Conservation (phyloP, 257 asterid genomes). For the Solanum verrucosum region DNA sequence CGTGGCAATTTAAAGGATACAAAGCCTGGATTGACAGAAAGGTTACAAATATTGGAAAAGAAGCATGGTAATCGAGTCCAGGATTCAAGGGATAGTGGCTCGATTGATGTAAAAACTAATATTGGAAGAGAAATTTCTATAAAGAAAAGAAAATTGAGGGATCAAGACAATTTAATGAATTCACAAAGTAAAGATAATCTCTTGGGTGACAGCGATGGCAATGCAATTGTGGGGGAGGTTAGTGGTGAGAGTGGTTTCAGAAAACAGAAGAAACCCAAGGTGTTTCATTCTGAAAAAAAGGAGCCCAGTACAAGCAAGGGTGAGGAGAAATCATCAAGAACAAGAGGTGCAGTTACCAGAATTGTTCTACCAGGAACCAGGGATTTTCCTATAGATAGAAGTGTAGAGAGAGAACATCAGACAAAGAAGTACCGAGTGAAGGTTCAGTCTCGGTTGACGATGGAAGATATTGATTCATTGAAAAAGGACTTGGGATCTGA, state of each 20-base stretch:
- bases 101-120: slow-evolving; percentile 14
- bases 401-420: slow-evolving; percentile 32
- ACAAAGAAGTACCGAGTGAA: slow-evolving; percentile 26
- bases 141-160: slow-evolving; percentile 53
- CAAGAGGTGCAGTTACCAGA: slow-evolving; percentile 20
- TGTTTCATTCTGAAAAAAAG: slow-evolving; percentile 37
- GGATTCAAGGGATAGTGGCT: slow-evolving; percentile 27
- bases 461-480: slow-evolving; percentile 51
- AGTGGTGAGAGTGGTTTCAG: slow-evolving; percentile 32
- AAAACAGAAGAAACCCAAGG: slow-evolving; percentile 40
- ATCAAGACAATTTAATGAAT: slow-evolving; percentile 16
- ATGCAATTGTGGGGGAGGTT: slow-evolving; percentile 25
- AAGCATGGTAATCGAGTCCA: slow-evolving; percentile 20
- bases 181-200: slow-evolving; percentile 20
- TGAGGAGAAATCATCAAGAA: slow-evolving; percentile 18
- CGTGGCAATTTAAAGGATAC: slow-evolving; percentile 15
- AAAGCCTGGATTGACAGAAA: slow-evolving; percentile 21
- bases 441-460: slow-evolving; percentile 23
- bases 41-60: slow-evolving; percentile 25
- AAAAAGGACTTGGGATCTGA: slow-evolving; percentile 65
- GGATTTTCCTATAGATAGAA: slow-evolving; percentile 18
- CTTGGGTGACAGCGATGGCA: slow-evolving; percentile 22
- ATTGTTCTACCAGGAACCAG: slow-evolving; percentile 23
- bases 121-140: slow-evolving; percentile 21
- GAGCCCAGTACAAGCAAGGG: slow-evolving; percentile 23